These are phyloP conservation scores for Rehmannia glutinosa DNA, from an alignment of 257 asterid species.

Conservation along the genomic window DNA sequence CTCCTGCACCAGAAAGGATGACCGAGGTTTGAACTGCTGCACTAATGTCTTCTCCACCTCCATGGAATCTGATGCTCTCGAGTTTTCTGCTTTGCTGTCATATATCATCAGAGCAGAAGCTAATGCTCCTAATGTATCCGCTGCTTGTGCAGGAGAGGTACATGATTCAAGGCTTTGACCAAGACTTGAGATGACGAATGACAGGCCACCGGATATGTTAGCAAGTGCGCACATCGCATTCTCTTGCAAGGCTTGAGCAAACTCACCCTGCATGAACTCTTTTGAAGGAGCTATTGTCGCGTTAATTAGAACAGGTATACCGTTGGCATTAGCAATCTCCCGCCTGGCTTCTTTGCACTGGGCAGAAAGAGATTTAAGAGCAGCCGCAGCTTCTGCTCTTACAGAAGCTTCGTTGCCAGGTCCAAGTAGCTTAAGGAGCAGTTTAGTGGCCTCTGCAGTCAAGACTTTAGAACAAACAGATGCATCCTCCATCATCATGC, in stretches of 20 bases:
- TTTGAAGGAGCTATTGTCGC: constrained; percentile 99
- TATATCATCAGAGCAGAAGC: constrained; percentile 99
- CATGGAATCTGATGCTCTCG: constrained; percentile 82
- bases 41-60: constrained; percentile 88
- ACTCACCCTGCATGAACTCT: constrained; percentile 99
- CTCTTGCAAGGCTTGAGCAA: constrained; percentile 99
- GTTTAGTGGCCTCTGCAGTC: constrained; percentile 75
- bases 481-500: constrained; percentile 96
- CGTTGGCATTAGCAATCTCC: constrained; percentile 81
- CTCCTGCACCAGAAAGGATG: constrained; percentile 83
- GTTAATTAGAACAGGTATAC: constrained; percentile 89
- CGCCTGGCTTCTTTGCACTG: constrained; percentile 85
- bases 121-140: constrained; percentile 95
- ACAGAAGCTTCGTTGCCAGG: constrained; percentile 87
- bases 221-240: constrained; percentile 99
- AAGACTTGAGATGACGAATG: constrained; percentile 91
- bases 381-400: constrained; percentile 96
- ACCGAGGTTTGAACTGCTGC: constrained; percentile 64
- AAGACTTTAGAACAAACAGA: constrained; percentile 75
- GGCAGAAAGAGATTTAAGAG: constrained; percentile 95
- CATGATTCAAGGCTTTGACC: constrained; percentile 99
- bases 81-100: constrained; percentile 70
- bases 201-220: constrained; percentile 95
- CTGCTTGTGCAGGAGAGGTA: constrained; percentile 87
- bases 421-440: constrained; percentile 85